Base-by-base conservation (phyloP, 2,329 filamentous ascomycete species). In the Nemania bipapillata region DNA sequence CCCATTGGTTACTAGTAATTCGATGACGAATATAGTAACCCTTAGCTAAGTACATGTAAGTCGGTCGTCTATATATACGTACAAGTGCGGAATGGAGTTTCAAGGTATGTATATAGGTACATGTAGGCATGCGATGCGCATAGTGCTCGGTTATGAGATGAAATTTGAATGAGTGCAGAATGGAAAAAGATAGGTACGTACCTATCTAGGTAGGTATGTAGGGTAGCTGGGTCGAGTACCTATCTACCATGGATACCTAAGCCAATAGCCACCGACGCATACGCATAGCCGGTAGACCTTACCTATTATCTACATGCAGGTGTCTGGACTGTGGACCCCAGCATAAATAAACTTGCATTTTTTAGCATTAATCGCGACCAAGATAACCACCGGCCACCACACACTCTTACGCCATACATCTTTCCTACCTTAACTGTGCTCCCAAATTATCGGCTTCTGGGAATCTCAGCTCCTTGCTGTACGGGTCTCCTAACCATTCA, bases 311-410 rank as follows among this genome's bases (percentile, higher is more conserved):
- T 42, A 54, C 53, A 40, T 63, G 61, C 49, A 68, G 32, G n/a
- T 52, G 63, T 30, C 26, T 45, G 32, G 42, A 12, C 57, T 62
- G 66, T 65, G 62, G 62, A 69, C 50, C 47, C 63, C 40, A 37
- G 42, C 45, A 52, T 68, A 66, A 65, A 70, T 70, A 66, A 65
- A 69, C 62, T 30, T 66, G 63, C 69, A 68, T 63, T 50, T 68
- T 65, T 65, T 69, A 57, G 54, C 26, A 68, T 68, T 65, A 70
- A 68, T 68, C 61, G 58, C 61, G 61, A 53, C 62, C 53, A 59
- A 65, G 49, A 65, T 56, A 64, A 50, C 58, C 28, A 63, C 52
- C n/a, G 53, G 56, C 60, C 47, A 52, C 60, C 47, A 32, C 50
- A 56, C 26, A 22, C 37, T 56, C 54, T 52, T 59, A 65, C 68